Conservation (phyloP, 805 yeast species). For the Suhomyces faveliae region DNA sequence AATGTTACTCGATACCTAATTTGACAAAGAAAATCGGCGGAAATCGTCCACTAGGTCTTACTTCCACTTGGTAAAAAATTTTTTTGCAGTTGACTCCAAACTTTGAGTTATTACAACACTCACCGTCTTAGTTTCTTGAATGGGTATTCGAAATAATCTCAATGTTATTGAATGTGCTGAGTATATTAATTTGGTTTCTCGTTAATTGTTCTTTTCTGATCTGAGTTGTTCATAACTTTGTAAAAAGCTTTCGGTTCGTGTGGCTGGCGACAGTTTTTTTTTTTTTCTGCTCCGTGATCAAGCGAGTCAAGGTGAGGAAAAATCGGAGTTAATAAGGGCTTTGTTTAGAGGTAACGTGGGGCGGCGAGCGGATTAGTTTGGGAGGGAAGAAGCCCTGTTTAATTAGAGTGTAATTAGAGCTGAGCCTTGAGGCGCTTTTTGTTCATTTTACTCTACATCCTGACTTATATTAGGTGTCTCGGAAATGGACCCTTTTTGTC, state of each 20-base stretch:
- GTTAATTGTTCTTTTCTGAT: background rate
- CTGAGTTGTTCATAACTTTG: background rate
- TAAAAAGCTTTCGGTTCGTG: conserved; percentile 1
- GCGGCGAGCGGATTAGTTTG: background rate
- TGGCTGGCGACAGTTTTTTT: conserved; percentile 3
- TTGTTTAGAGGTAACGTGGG: background rate
- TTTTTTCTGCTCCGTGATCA: conserved; percentile 6
- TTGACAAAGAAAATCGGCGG: background rate
- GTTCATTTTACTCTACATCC: background rate
- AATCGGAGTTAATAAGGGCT: background rate
- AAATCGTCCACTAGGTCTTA: background rate
- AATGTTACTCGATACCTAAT: background rate
- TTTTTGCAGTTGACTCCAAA: background rate
- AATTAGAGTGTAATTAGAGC: background rate
- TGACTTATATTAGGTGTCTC: background rate
- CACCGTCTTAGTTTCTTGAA: background rate
- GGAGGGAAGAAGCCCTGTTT: background rate
- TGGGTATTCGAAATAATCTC: background rate
- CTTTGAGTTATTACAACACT: background rate
- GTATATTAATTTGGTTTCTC: background rate
- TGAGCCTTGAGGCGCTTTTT: background rate
- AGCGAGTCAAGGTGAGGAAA: background rate
- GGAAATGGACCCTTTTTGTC: background rate
- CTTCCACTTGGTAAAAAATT: background rate
- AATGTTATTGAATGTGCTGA: background rate